Base-by-base conservation (phyloP, 306 rosid species). In the Macrotyloma uniflorum region DNA sequence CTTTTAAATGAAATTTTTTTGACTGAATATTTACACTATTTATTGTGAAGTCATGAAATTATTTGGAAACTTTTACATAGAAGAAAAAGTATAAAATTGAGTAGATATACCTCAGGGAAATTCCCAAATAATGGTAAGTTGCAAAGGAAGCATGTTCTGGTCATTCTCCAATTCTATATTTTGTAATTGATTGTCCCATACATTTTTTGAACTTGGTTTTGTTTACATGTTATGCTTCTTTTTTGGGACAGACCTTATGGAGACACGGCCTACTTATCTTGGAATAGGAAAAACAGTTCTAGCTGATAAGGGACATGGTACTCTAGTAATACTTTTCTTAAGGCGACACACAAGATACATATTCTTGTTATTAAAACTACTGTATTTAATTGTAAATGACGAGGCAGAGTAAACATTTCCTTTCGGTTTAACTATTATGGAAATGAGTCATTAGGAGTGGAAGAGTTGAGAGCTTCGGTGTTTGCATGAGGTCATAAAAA, bases 201-300 rank as follows among this genome's bases (percentile, higher is more conserved):
- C 51, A 64, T 32, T 54, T 74, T 43, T 54, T 74, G 49, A 66
- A 57, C 23, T 45, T 59, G 30, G 32, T 54, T 58, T 10, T 38
- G 40, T 61, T 32, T 78, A 45, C 72, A 47, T 66, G 16, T 64
- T 30, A 24, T 83, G 63, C 61, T 24, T 68, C 53, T 26, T 14
- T 6, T 70, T 24, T 81, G 11, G 69, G 72, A 84, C 90, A 86
- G 92, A 72, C 79, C 86, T 23, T 87, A 67, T 46, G 87, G 85
- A 36, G 95, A 90, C 63, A 61, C 81, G 22, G 8, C 79, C 70
- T 74, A 76, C 80, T 18, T 72, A 47, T 74, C 87, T 78, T 86
- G 93, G 96, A 86, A 75, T 82, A 86, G 69, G 89, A 83, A 82
- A 72, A 75, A 51, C 84, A 85, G 61, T 70, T 81, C 85, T 14